Evolutionary conservation across 805 yeast genomes (phyloP), one percentile per base, ranked within the genome.

Genomic region (Pichia sporocuriosa): DNA sequence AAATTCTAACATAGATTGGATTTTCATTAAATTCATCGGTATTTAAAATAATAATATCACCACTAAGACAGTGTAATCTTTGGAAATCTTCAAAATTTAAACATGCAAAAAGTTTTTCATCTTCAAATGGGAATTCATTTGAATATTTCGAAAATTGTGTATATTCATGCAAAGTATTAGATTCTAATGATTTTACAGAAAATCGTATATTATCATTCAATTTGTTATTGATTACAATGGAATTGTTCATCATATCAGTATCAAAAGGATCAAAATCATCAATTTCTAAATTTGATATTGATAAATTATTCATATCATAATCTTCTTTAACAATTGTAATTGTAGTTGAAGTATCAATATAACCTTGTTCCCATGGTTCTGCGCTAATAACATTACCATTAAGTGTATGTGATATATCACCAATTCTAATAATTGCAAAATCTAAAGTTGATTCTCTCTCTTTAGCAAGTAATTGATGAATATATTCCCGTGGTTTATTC

Each of bases 361-460:
- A 49, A 1, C 95, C 95, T 55, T 84, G 94, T 32, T 72, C 75
- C 2, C 76, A 69, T 0, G 95, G 95, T 50, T 84, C 94, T 56
- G 87, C 76, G 20, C 79, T 69, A 4, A 73, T 51, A 3, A 85
- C 70, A 6, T 54, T 52, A 17, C 83, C 83, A 47, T 70, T 69
- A 16, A 76, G 52, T 4, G 56, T 58, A 16, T 73, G 58, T 2
- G 73, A 59, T 7, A 51, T 38, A 45, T 72, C 76, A 20, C 71
- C 73, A 35, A 66, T 70, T 67, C 60, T 20, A 64, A 60, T 12
- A 67, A 59, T 32, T 4, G 55, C 34, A 6, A 38, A 33, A 15
- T 48, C 46, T 2, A 25, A 5, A 12, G 40, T 56, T 52, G 66
- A 52, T 23, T 54, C 54, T 21, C 62, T 37, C 44, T 62, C 66